These are phyloP conservation scores for Meyerozyma athensensis DNA, from an alignment of 1,139 yeast species.

Conservation along the genomic window DNA sequence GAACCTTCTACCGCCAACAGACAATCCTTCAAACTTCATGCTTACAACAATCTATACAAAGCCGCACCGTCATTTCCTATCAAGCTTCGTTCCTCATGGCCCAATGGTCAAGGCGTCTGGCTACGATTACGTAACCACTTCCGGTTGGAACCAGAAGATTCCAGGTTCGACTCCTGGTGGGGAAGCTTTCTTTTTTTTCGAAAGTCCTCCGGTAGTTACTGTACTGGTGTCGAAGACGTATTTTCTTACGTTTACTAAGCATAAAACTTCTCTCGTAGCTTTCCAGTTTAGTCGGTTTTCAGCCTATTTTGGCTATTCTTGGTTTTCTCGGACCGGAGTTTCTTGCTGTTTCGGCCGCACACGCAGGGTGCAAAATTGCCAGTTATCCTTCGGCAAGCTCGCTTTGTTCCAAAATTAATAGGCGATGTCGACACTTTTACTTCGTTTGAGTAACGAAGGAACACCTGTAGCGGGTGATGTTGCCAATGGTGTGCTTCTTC, in stretches of 20 bases:
- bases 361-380: neutral
- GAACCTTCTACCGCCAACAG: too few species aligned
- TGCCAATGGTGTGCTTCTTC: slow-evolving; percentile 55
- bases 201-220: neutral
- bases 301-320: too few species aligned
- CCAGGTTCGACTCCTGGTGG: slow-evolving; percentile 97
- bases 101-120: slow-evolving; percentile 57
- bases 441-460: slow-evolving; percentile 52
- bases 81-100: slow-evolving; percentile 52
- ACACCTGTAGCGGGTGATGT: slow-evolving; percentile 49
- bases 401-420: neutral
- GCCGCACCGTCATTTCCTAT: neutral
- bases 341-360: slow-evolving; percentile 1
- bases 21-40: too few species aligned
- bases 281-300: too few species aligned
- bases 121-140: slow-evolving; percentile 47
- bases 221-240: neutral
- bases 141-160: slow-evolving; percentile 73
- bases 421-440: slow-evolving; percentile 26
- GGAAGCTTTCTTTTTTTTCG: slow-evolving; percentile 55
- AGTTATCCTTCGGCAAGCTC: neutral
- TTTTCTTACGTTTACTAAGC: too few species aligned
- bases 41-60: neutral
- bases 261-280: too few species aligned
- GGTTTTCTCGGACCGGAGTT: neutral